These are phyloP conservation scores for Plasmodium gonderi DNA, from an alignment of 169 alveolate genomes.

Conservation along the genomic window DNA sequence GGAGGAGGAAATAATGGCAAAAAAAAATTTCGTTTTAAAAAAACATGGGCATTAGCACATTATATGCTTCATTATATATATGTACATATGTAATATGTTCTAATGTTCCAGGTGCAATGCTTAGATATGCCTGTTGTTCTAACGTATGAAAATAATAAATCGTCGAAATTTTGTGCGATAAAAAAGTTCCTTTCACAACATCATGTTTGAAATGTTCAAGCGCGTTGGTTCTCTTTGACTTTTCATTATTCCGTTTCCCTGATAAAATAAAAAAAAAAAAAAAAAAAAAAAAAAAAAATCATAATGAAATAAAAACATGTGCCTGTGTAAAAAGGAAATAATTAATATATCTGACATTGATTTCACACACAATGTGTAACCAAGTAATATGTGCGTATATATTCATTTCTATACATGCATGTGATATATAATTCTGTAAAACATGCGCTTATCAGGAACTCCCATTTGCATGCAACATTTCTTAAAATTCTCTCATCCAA, in stretches of 20 bases:
- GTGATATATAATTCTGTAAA: not conserved
- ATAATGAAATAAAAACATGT: no score
- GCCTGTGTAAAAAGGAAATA: no score
- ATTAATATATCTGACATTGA: no score
- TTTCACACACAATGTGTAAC: no score
- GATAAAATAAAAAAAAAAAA: slow-evolving; percentile 20
- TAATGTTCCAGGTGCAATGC: not conserved
- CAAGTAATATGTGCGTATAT: not conserved
- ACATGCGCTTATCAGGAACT: no score
- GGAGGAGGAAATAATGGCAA: not conserved
- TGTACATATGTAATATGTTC: not conserved
- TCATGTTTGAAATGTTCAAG: slow-evolving; percentile 43
- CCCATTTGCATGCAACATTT: no score
- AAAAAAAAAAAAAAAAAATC: not conserved
- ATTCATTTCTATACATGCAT: not conserved
- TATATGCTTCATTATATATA: not conserved
- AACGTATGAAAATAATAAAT: not conserved
- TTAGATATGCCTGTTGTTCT: not conserved
- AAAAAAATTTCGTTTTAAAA: not conserved
- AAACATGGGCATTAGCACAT: not conserved
- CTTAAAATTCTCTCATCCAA: no score
- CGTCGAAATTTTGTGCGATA: not conserved
- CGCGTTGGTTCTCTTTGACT: slow-evolving; percentile 3
- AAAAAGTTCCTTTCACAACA: slow-evolving; percentile 14
- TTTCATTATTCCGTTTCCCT: slow-evolving; percentile 34